A percentile compares a stretch with the other conserved stretches of the same genome.
These are phyloP conservation scores for Xylaria telfairii DNA, from an alignment of 495 filamentous ascomycete species.

Conservation along the genomic window DNA sequence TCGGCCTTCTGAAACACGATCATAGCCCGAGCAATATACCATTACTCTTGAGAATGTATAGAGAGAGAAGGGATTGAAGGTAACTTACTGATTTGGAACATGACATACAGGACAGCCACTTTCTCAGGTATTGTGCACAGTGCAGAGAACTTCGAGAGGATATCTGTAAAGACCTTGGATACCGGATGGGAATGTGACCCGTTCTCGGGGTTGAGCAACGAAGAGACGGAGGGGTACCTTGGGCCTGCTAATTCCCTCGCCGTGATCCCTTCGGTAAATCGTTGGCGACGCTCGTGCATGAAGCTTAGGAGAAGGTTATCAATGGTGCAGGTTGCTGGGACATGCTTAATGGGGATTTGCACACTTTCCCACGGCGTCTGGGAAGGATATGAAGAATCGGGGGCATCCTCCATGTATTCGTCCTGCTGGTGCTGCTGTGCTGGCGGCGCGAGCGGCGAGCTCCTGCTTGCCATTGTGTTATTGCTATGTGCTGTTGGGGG, in stretches of 20 bases:
- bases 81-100: constrained; percentile 70
- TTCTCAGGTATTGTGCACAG: constrained; percentile 73
- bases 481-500: constrained; percentile 30
- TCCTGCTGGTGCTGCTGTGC: constrained; percentile 7
- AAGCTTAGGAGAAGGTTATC: constrained; percentile 81
- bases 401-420: constrained; percentile 28
- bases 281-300: constrained; percentile 68
- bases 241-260: constrained; percentile 70
- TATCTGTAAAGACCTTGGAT: constrained; percentile 82
- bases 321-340: constrained; percentile 70
- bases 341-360: constrained; percentile 62
- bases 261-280: constrained; percentile 65
- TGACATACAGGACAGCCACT: constrained; percentile 76
- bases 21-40: background rate
- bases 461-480: background rate
- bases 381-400: constrained; percentile 2
- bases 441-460: background rate
- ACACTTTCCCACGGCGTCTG: constrained; percentile 19
- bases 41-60: background rate
- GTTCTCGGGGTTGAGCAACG: constrained; percentile 71
- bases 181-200: constrained; percentile 70
- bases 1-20: background rate
- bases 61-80: background rate
- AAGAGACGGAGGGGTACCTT: constrained; percentile 75
- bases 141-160: constrained; percentile 75